Conservation (phyloP, 495 filamentous ascomycete genomes). For the Penicillium herquei region DNA sequence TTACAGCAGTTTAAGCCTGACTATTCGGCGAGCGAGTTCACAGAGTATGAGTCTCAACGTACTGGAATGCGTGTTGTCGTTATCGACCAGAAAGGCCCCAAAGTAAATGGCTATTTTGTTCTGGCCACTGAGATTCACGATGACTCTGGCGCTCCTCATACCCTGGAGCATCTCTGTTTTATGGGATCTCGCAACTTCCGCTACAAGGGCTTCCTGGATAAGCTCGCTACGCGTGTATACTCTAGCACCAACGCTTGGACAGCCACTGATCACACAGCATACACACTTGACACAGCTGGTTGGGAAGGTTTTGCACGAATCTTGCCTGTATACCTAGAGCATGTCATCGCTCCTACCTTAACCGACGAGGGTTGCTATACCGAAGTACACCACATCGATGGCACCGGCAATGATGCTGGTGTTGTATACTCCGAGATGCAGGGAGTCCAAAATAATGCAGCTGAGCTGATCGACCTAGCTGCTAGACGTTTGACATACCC, state of each 20-base stretch:
- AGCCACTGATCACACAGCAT: constrained; percentile 89
- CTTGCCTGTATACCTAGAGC: constrained; percentile 92
- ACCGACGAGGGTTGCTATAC: constrained; percentile 93
- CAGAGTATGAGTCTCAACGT: constrained; percentile 81
- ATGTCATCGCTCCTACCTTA: constrained; percentile 85
- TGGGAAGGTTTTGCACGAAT: constrained; percentile 97
- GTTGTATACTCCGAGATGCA: constrained; percentile 99
- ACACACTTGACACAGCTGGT: constrained; percentile 89
- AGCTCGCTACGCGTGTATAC: constrained; percentile 88
- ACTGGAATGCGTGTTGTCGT: constrained; percentile 94
- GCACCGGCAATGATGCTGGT: constrained; percentile 88
- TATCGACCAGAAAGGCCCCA: constrained; percentile 88
- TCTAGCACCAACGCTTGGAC: constrained; percentile 97
- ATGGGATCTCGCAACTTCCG: constrained; percentile 95
- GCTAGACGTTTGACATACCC: constrained; percentile 81
- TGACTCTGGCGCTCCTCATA: constrained; percentile 93
- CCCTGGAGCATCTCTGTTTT: constrained; percentile 92
- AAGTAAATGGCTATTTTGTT: constrained; percentile 90
- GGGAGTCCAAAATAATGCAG: constrained; percentile 78
- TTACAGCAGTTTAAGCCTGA: constrained; percentile 83
- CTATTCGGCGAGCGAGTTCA: constrained; percentile 81
- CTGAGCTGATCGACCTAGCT: constrained; percentile 79
- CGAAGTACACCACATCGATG: constrained; percentile 95
- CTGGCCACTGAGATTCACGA: constrained; percentile 97
- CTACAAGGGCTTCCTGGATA: constrained; percentile 94